Evolutionary conservation across 768 basidiomycete genomes (phyloP), one percentile per base, ranked within the genome.

Genomic region (Polyporus arcularius): DNA sequence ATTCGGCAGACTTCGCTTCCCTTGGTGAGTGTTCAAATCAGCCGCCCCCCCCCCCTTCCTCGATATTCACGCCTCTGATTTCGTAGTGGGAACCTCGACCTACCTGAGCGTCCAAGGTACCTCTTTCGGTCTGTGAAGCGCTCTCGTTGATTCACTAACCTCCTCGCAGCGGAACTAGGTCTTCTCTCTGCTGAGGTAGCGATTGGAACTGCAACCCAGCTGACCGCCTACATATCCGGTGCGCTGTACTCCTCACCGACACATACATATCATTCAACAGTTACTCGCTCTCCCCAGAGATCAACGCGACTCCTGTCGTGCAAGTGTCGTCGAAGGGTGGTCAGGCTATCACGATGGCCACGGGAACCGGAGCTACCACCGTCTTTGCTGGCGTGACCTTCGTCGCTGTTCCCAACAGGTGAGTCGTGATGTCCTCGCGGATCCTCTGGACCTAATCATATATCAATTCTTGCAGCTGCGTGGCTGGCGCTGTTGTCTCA

Each of bases 321-420:
- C 38, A 61, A 43, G 60, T 61, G 2, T 61, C 60, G n/a, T 61
- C 60, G 2, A 55, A 50, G 4, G 60, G 60, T 10, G 60, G 60
- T 14, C 53, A 61, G 35, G 60, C 21, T 9, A 55, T 61, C 32
- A 61, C 60, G 14, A 30, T 61, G 48, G 60, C 60, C 32, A 61
- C 60, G 1, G 60, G 60, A 15, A 61, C 60, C 12, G 60, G 60
- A 1, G 41, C 39, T 5, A 45, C 53, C n/a, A 61, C 60, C 10
- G 55, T 26, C 21, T 61, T 61, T 21, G 60, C 41, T 14, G 54
- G 54, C 7, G 30, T 42, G 15, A 48, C 42, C 9, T 61, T 61
- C 21, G 55, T 53, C 18, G 60, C 60, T 9, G 60, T 50, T 14
- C 54, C 60, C 4, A 18, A 48, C 12, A 55, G 55, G 60, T 60